Conservation (phyloP, 1,139 yeast genomes). For the Pichia sp. region DNA sequence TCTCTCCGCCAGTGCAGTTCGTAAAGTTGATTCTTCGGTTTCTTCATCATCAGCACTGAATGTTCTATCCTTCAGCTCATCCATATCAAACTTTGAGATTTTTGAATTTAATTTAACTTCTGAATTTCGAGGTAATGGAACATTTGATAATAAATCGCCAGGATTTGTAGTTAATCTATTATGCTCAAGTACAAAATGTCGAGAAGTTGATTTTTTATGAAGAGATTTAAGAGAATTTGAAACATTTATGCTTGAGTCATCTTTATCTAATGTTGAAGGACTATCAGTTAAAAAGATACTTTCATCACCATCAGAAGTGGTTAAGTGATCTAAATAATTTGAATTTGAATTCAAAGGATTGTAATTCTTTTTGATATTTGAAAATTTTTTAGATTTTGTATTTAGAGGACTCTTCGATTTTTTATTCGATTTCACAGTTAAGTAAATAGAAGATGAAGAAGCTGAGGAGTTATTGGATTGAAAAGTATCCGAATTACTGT, state of each 20-base stretch:
- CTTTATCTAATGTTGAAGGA: background rate
- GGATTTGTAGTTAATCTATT: conserved; percentile 63
- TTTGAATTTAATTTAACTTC: conserved; percentile 9
- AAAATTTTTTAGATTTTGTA: background rate
- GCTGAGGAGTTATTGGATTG: background rate
- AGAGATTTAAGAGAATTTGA: background rate
- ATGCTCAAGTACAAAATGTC: conserved; percentile 65
- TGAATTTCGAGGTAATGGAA: conserved; percentile 56
- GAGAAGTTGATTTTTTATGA: conserved; percentile 31
- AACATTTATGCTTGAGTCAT: background rate
- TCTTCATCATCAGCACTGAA: conserved; percentile 57
- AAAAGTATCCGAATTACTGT: background rate
- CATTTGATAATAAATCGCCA: conserved; percentile 80
- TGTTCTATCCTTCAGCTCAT: conserved; percentile 34
- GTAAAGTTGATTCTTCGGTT: conserved; percentile 65
- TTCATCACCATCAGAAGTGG: conserved; percentile 31
- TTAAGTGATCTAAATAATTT: conserved; percentile 34
- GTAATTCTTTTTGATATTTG: background rate
- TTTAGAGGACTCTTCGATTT: conserved; percentile 33
- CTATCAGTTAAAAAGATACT: conserved; percentile 36
- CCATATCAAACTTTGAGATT: conserved; percentile 17
- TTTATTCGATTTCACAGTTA: background rate
- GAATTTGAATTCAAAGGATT: background rate
- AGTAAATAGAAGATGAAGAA: background rate
- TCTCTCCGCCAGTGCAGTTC: conserved; percentile 68